Base-by-base conservation (phyloP, 768 basidiomycete genomes). In the Suillus paluster region DNA sequence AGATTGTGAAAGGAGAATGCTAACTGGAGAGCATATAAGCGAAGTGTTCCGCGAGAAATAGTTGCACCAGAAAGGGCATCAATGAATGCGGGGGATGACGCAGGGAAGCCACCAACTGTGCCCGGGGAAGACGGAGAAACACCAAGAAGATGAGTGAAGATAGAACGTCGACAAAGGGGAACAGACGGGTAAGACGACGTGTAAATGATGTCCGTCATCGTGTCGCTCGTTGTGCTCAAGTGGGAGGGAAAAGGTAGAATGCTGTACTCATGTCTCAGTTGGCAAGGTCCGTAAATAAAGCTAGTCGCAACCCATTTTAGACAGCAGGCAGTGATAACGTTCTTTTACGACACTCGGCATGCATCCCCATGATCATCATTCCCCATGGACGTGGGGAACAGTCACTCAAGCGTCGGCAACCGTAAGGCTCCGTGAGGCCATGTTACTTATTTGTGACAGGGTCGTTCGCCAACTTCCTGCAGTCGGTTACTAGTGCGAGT, bases 61-160 rank as follows among this genome's bases (percentile, higher is more conserved):
- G 79, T 78, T 0, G 80, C 77, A 4, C 84, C 88, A 0, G 89
- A 83, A 2, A 76, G 71, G 0, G 87, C 88, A 65, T 94, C 91
- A 56, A 93, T 79, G 70, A 86, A 91, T 2, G 89, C 90, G 10
- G 82, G 81, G 4, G 75, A 62, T 3, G 75, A 66, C 2, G 71
- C 82, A 2, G 80, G 79, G 65, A 78, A 83, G 14, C 75, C 74
- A 34, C 84, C 84, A 30, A 85, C 70, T 27, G 73, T 63, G 27
- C 58, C 25, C 0, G 72, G 72, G 7, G 62, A 23, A 5, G 67
- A 64, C 5, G 66, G 63, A 0, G 66, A 42, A 2, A 50, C 60
- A 1, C 70, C 71, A 2, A 76, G 53, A 11, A 75, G 48, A 57
- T 75, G 75, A 30, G 72, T 75, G 50, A 76, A 75, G 30, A 76